Base-by-base conservation (phyloP, 805 yeast species). In the Metschnikowia orientalis region DNA sequence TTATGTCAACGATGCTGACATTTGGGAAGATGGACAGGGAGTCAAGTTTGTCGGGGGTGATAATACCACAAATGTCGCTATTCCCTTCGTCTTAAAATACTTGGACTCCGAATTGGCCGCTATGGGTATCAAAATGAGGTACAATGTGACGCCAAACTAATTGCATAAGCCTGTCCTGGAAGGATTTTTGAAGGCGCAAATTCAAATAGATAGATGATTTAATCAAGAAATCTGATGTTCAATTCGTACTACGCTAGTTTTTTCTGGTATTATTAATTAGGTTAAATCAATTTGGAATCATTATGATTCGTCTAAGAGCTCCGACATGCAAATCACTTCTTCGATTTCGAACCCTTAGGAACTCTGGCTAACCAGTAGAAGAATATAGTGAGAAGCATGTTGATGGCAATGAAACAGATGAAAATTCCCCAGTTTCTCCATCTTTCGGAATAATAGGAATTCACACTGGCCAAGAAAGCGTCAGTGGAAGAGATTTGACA, bases 11-110 rank as follows among this genome's bases (percentile, higher is more conserved):
- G 87, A 81, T 40, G 66, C 81, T 14, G 86, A 81, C 37, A 75
- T 83, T 26, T 92, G 98, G 98, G 97, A 92, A 66, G 98, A 92
- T 57, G 97, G 97, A 12, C 88, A 81, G 50, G 97, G 98, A 32
- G 81, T 77, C 54, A 79, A 81, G 56, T 90, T 82, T 56, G 79
- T 78, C 36, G 98, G 98, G 34, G 98, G 98, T 54, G 79, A 76
- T 40, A 74, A 92, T 41, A 87, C 96, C n/a, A 82, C 97, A 3
- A 83, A 95, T 1, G 92, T 92, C 45, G 96, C 96, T 27, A 82
- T 92, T 57, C 98, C 98, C 37, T 92, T 89, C 57, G 98, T 92
- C 20, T 75, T 92, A 72, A 84, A 89, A 57, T 92, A 90, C 57
- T 71, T 92, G 56, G 97, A 92, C 53, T 85, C 95, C 20, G 98